These are phyloP conservation scores for Penicillium tannophilum DNA, from an alignment of 495 filamentous ascomycete species.

Conservation along the genomic window DNA sequence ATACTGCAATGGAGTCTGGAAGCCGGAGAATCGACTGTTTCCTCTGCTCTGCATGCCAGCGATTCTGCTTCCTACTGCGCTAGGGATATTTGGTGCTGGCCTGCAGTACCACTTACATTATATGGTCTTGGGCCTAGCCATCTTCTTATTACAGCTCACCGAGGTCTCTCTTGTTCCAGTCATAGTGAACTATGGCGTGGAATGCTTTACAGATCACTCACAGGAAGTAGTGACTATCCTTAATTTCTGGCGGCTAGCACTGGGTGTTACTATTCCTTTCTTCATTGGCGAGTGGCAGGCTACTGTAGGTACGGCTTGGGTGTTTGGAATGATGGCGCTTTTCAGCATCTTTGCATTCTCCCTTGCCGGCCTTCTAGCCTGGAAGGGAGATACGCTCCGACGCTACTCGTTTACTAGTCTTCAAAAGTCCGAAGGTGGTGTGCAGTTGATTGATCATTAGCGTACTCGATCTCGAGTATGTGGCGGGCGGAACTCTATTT, in stretches of 20 bases:
- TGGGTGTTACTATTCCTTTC: not conserved
- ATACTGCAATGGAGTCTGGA: not conserved
- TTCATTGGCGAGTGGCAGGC: not conserved
- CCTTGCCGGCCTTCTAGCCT: not conserved
- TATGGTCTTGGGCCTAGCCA: not conserved
- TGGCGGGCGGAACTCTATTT: not conserved
- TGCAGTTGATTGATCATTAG: not conserved
- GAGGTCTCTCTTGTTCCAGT: not conserved
- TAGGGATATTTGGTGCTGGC: not conserved
- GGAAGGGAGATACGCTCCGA: not conserved
- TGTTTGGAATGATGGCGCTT: slow-evolving; percentile 1
- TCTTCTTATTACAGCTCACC: not conserved
- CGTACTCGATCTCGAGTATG: not conserved
- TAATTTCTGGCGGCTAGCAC: not conserved
- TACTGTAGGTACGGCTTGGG: not conserved
- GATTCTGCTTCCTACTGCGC: not conserved
- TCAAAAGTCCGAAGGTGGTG: not conserved
- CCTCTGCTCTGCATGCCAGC: not conserved
- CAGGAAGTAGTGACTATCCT: not conserved
- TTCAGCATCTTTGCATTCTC: not conserved
- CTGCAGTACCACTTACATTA: not conserved
- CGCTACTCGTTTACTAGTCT: not conserved
- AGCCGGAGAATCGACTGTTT: not conserved
- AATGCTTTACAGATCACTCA: not conserved
- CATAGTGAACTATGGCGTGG: not conserved